phyloP scores from a whole-genome alignment of 1,139 yeast species.

The Candida sp. region DNA sequence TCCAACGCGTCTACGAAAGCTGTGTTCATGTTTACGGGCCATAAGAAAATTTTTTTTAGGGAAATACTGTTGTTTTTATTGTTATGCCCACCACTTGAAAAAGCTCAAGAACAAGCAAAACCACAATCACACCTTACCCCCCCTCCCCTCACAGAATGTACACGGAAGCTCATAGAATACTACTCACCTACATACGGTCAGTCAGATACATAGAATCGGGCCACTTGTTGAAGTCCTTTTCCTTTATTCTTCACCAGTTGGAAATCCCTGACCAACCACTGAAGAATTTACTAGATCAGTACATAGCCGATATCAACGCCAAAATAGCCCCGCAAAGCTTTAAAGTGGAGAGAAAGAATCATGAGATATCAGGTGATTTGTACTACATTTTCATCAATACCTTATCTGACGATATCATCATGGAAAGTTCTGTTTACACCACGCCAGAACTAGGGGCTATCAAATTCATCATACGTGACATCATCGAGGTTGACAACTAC shows the following conservation, averaged over 20 bases:
- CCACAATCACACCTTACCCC: neutral
- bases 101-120: neutral
- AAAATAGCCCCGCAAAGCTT: conserved; percentile 46
- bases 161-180: conserved; percentile 41
- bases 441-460: conserved; percentile 53
- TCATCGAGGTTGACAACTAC: conserved; percentile 33
- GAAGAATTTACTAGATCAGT: conserved; percentile 20
- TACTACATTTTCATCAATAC: conserved; percentile 49
- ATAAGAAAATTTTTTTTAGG: neutral
- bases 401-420: conserved; percentile 42
- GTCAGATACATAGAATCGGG: conserved; percentile 23
- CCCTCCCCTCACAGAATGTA: conserved; percentile 3
- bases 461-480: conserved; percentile 50
- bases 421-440: conserved; percentile 44
- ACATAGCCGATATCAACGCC: conserved; percentile 42
- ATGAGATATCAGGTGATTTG: conserved; percentile 38
- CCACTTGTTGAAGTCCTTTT: conserved; percentile 19
- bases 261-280: conserved; percentile 7
- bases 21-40: neutral
- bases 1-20: neutral
- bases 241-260: conserved; percentile 14
- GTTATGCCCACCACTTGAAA: neutral
- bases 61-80: neutral
- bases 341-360: conserved; percentile 42
- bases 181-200: conserved; percentile 50